Base-by-base conservation (phyloP, 441 rosid species). In the Cnidoscolus chayamansa region DNA sequence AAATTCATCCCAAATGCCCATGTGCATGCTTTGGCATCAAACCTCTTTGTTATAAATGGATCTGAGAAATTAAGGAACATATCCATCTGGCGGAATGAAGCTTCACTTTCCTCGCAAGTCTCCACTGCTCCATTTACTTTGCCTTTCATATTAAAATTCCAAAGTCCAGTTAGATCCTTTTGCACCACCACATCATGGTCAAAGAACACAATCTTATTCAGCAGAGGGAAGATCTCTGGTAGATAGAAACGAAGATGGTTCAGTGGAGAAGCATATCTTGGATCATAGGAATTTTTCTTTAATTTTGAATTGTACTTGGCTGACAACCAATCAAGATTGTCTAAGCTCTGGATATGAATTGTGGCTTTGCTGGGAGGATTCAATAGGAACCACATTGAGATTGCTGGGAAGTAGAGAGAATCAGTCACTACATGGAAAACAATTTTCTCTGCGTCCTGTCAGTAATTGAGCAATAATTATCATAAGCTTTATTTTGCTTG, bases 1-100 rank as follows among this genome's bases (percentile, higher is more conserved):
- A 94, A 76, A 85, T 94, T 92, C 97, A 92, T 82, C 30, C 99
- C 99, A 73, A 89, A 92, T 4, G 93, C 97, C 99, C 99, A 94
- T 3, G 97, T 88, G 86, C 97, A 90, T 69, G 92, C 78, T 69
- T 78, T 78, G 49, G 80, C 76, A 75, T 81, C 78, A 79, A 92
- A 88, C 77, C 86, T 87, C 81, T 80, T 75, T 13, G 83, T 79
- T 68, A 90, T 83, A 77, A 81, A 86, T 62, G 86, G 82, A 77
- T 92, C 92, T 69, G 94, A 84, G 83, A 94, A 88, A 81, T 94
- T 84, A 32, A 94, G 74, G 35, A 87, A 78, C 86, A 60, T 78
- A 79, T 82, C 85, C 96, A 94, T 89, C 63, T 66, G 74, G 68
- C 71, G 87, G 73, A 82, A 90, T 54, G 97, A 83, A 77, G 83